Evolutionary conservation across 768 basidiomycete genomes (phyloP).

Genomic region (Podaxis sp.): DNA sequence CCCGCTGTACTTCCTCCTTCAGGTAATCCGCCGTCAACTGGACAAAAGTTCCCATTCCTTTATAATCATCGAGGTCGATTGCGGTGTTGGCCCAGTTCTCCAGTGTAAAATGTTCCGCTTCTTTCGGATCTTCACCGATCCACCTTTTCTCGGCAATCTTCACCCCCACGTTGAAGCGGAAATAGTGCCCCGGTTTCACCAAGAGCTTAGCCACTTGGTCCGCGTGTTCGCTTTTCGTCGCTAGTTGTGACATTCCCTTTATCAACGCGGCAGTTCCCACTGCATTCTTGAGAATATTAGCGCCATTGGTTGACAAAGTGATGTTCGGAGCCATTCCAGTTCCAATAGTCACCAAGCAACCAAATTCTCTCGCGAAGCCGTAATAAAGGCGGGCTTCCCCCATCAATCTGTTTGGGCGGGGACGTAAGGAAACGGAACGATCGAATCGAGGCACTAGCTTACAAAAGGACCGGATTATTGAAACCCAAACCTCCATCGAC

Average conservation of each 20-base stretch:
- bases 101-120: constrained; percentile 19
- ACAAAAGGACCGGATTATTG: constrained; percentile 33
- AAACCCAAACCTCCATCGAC: constrained; percentile 32
- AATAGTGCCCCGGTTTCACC: constrained; percentile 21
- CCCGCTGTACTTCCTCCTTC: constrained; percentile 16
- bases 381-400: constrained; percentile 25
- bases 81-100: constrained; percentile 24
- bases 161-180: constrained; percentile 26
- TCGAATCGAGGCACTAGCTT: background rate
- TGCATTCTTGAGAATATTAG: constrained; percentile 15
- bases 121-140: constrained; percentile 16
- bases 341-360: constrained; percentile 26
- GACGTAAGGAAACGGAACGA: background rate
- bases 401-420: constrained; percentile 23
- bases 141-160: constrained; percentile 23
- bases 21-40: constrained; percentile 18
- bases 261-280: constrained; percentile 14
- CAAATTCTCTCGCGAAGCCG: constrained; percentile 23
- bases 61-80: constrained; percentile 22
- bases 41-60: constrained; percentile 20
- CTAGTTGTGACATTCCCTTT: constrained; percentile 20
- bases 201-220: constrained; percentile 19
- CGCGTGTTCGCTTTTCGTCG: constrained; percentile 20
- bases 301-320: constrained; percentile 18
- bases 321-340: constrained; percentile 26